Evolutionary conservation across 2,329 filamentous ascomycete species (phyloP), one percentile per base, ranked within the genome.

Genomic region (Aspergillus alliaceus): DNA sequence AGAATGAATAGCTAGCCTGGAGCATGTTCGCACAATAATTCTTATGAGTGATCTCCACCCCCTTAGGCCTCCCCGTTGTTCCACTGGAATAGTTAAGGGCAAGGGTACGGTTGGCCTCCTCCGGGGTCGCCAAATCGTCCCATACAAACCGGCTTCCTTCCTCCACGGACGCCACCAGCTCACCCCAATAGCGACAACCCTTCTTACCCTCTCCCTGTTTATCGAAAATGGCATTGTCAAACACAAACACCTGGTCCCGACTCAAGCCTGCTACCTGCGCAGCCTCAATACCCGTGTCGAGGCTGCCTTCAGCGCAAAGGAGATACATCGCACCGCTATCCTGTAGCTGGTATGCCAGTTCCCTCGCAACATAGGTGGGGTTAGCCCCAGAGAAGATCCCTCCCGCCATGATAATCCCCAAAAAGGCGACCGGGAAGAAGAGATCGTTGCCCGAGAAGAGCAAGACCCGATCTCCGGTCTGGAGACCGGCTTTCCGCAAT

Each of bases 61-160:
- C 91, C 71, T 96, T 96, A 9, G 91, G 90, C 4, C 91, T 81
- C 6, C 91, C 91, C 0, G 91, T 96, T 1, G 89, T 93, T 11
- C 90, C 77, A 50, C 71, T 74, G 62, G 86, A 90, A 75, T 93
- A 96, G 73, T 96, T 95, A 60, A 96, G 82, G 24, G 85, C 87
- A 63, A 88, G 64, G 3, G 70, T 72, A n/a, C 59, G 63, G 42
- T 64, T 58, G 2, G 71, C 62, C 37, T 62, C 49, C 5, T 64
- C 85, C 1, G 84, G 84, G 5, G 67, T 74, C 8, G 60, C 42
- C 9, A 70, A 56, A 3, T 69, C 61, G 15, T 82, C 71, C 90
- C 90, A 95, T 48, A 76, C 72, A 70, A 89, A 93, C 2, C 67
- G 68, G 2, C 77, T 73, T 1, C 84, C 89, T 39, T 84, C 78